Evolutionary conservation across 768 basidiomycete genomes (phyloP).

Genomic region (Candolleomyces efflorescens): DNA sequence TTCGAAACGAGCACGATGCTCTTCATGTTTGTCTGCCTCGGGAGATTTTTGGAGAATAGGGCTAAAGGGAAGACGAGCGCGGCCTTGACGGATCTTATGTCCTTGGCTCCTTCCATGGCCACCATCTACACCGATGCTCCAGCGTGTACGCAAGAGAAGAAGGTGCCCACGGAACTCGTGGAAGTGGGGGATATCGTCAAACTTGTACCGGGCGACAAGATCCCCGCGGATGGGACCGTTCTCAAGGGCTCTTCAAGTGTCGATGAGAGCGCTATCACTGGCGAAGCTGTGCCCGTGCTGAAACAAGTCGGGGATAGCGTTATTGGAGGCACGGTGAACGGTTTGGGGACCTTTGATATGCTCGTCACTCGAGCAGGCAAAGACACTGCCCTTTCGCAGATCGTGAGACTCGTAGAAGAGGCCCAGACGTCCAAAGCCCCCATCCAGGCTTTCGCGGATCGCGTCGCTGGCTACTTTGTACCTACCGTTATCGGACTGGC

Average conservation of each 20-base stretch:
- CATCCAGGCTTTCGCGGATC: conserved; percentile 95
- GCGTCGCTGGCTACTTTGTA: conserved; percentile 92
- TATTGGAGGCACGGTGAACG: conserved; percentile 97
- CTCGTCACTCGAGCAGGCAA: conserved; percentile 91
- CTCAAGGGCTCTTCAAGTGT: conserved; percentile 80
- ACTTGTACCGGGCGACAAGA: conserved; percentile 93
- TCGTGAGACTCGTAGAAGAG: conserved; percentile 94
- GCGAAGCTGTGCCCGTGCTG: conserved; percentile 84
- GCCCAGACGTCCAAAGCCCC: conserved; percentile 98
- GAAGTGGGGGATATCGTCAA: conserved; percentile 93
- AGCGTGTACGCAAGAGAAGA: conserved; percentile 78
- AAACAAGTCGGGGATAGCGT: conserved; percentile 83
- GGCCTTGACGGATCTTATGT: conserved; percentile 94
- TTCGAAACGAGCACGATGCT: conserved; percentile 99
- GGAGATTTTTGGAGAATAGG: conserved; percentile 92
- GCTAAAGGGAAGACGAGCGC: conserved; percentile 98
- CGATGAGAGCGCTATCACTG: conserved; percentile 96
- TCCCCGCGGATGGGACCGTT: conserved; percentile 94
- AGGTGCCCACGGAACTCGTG: conserved; percentile 89
- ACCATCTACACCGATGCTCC: conserved; percentile 90
- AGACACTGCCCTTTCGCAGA: conserved; percentile 94
- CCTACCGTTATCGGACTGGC: conserved; percentile 86
- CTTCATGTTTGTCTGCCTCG: conserved; percentile 94
- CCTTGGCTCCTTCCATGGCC: conserved; percentile 91
- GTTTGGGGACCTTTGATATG: conserved; percentile 97